Evolutionary conservation across 768 basidiomycete genomes (phyloP).

Genomic region (Strobilomyces echinocephalus): DNA sequence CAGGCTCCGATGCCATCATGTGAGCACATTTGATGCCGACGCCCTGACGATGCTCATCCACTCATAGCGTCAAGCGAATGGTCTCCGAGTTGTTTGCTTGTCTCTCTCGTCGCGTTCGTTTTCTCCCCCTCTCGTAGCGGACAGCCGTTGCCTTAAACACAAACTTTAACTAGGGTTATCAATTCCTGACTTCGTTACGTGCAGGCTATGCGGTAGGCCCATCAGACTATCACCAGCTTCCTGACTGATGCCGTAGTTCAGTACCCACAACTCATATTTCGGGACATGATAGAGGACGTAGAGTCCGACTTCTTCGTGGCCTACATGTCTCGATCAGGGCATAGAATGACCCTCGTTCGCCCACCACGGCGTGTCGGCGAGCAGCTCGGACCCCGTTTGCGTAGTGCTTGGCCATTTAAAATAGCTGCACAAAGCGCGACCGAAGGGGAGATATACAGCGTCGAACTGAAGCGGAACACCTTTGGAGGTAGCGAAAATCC

Average conservation of each 20-base stretch:
- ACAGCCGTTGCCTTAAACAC: constrained; percentile 9
- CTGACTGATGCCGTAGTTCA: constrained; percentile 24
- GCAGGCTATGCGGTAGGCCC: constrained; percentile 46
- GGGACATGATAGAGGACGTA: constrained; percentile 44
- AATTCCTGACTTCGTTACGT: constrained; percentile 62
- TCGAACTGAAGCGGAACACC: constrained; percentile 48
- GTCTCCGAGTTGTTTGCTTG: constrained; percentile 56
- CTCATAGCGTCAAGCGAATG: constrained; percentile 52
- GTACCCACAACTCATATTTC: constrained; percentile 68
- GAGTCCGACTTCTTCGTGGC: constrained; percentile 60
- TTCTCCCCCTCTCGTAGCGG: background rate
- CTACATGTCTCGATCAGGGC: constrained; percentile 57
- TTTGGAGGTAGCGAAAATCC: constrained; percentile 29
- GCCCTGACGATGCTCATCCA: constrained; percentile 19
- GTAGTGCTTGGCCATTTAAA: constrained; percentile 38
- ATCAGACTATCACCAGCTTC: constrained; percentile 10
- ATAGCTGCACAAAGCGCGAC: constrained; percentile 40
- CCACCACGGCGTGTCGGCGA: constrained; percentile 37
- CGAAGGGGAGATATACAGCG: constrained; percentile 48
- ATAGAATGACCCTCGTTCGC: constrained; percentile 45
- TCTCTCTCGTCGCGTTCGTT: constrained; percentile 53
- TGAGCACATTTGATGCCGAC: constrained; percentile 28
- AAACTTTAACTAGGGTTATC: constrained; percentile 52
- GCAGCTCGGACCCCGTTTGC: constrained; percentile 36
- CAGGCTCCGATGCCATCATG: constrained; percentile 50